These are phyloP conservation scores for Candolleomyces aberdarensis DNA, from an alignment of 768 basidiomycete genomes.

Conservation along the genomic window DNA sequence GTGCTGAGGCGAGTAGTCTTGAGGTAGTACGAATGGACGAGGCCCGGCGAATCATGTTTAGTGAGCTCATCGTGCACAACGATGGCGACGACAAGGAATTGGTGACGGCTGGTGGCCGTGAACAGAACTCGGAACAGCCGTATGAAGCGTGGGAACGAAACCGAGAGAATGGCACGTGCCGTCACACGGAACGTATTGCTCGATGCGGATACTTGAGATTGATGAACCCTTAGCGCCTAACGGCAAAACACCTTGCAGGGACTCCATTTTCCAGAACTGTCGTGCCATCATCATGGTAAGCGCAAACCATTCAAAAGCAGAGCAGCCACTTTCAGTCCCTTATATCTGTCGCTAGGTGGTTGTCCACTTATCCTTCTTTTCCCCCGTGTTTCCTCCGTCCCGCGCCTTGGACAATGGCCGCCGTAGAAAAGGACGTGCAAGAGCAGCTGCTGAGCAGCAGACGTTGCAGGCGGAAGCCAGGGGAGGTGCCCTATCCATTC, in stretches of 20 bases:
- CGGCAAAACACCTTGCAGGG: neutral
- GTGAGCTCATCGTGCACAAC: slow-evolving; percentile 30
- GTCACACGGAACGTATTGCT: neutral
- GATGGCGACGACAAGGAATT: neutral
- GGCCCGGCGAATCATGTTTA: slow-evolving; percentile 29
- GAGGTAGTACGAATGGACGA: slow-evolving; percentile 33
- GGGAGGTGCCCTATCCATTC: slow-evolving; percentile 56
- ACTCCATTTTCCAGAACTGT: slow-evolving; percentile 1
- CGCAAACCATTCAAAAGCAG: neutral
- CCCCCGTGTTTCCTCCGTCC: slow-evolving; percentile 9
- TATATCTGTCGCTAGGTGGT: neutral
- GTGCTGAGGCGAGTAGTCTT: neutral
- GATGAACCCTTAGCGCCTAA: neutral
- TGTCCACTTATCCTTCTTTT: slow-evolving; percentile 13
- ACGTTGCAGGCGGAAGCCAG: slow-evolving; percentile 37
- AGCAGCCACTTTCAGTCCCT: neutral
- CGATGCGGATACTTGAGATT: neutral
- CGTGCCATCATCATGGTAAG: slow-evolving; percentile 2
- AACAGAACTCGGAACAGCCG: neutral
- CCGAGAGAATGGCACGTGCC: neutral
- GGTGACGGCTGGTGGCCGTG: neutral
- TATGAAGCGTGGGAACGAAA: neutral
- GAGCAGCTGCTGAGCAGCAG: slow-evolving; percentile 38
- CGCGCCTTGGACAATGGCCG: slow-evolving; percentile 13
- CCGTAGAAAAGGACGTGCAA: slow-evolving; percentile 43